Evolutionary conservation across 257 asterid species (phyloP), one percentile per base, ranked within the genome.

Genomic region (Leonotis leonurus): DNA sequence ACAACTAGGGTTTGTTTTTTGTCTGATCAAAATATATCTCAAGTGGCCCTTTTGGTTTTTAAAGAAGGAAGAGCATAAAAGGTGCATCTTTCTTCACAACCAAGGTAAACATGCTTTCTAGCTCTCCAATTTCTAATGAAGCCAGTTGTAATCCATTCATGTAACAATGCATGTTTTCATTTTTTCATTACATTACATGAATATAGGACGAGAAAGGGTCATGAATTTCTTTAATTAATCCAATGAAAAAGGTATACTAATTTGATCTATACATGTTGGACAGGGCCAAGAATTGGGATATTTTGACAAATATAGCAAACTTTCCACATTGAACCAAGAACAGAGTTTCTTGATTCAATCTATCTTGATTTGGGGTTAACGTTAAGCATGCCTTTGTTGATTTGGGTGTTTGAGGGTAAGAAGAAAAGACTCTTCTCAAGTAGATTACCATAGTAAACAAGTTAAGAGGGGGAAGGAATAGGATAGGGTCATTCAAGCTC

Each of bases 51-150:
- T 72, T 63, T 63, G 60, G 69, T 72, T 73, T 54, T 55, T 27
- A 55, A 63, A 36, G 40, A 32, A 48, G 17, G 49, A 17, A 44
- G 50, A 51, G 30, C 64, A 39, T 7, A 52, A 51, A 73, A 72
- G 62, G 70, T 75, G 74, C 61, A 68, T 50, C 61, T 83, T 86
- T 66, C 87, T 81, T 81, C 80, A 72, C 65, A 40, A 53, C 77
- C 69, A 81, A 78, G 85, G 90, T 81, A 73, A 75, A 26, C 6
- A 32, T 53, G 33, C 40, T 65, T 62, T 14, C 69, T 55, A 21
- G 32, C 52, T 24, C 53, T 62, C 22, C 67, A 18, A 55, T 60
- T 53, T n/a, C 36, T 50, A 13, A 64, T 72, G 71, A 46, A 56
- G 57, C 60, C 80, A 62, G 80, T 62, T 77, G 70, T 61, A 45